Conservation (phyloP, 306 rosid species). For the Prunus davidiana region DNA sequence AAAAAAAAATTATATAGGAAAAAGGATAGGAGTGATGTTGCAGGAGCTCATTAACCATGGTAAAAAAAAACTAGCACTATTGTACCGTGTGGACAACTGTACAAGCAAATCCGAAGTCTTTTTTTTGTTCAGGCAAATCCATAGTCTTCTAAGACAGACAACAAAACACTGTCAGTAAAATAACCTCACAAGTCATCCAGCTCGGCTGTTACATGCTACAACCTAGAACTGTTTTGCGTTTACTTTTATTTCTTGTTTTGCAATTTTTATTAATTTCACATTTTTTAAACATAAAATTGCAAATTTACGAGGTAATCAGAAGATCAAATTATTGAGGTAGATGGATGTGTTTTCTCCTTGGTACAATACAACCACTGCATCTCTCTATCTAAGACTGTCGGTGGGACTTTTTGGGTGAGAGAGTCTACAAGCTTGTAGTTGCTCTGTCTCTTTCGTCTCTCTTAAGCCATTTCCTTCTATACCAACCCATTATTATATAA, state of each 20-base stretch:
- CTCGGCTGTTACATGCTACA: background rate
- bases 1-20: background rate
- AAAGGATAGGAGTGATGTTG: background rate
- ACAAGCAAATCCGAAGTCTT: background rate
- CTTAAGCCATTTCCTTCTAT: conserved; percentile 23
- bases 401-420: conserved; percentile 29
- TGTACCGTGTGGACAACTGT: background rate
- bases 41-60: background rate
- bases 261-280: background rate
- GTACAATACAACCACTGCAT: background rate
- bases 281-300: background rate
- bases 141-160: background rate
- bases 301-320: background rate
- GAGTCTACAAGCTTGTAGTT: conserved; percentile 23
- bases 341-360: background rate
- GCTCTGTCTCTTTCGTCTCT: conserved; percentile 58
- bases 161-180: background rate
- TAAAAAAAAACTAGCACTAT: background rate
- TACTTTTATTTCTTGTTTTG: background rate
- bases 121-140: background rate
- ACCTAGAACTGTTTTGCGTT: background rate
- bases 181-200: background rate
- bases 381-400: conserved; percentile 46
- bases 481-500: conserved; percentile 6
- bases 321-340: background rate